These are phyloP conservation scores for Plantago elongata DNA, from an alignment of 257 asterid genomes.

Conservation along the genomic window DNA sequence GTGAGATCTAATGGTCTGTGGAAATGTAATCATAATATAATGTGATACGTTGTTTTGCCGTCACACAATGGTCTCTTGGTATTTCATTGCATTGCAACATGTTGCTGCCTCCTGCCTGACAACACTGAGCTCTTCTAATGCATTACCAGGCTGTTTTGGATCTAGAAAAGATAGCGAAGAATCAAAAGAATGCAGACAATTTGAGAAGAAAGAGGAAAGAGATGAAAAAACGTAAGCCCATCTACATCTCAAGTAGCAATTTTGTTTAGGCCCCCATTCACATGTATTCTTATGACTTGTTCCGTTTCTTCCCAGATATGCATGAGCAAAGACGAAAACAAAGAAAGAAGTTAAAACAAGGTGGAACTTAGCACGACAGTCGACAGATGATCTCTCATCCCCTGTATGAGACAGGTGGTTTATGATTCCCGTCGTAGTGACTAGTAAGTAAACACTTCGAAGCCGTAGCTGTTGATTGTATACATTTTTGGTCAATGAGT, in stretches of 20 bases:
- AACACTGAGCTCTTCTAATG: not conserved
- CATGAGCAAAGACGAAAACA: slow-evolving; percentile 51
- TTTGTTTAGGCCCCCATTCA: not conserved
- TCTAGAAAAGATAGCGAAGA: slow-evolving; percentile 44
- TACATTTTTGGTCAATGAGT: too few relatives aligned
- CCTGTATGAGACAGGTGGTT: not conserved
- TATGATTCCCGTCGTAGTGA: not conserved
- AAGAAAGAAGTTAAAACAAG: slow-evolving; percentile 28
- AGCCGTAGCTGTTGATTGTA: too few relatives aligned
- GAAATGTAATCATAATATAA: too few relatives aligned
- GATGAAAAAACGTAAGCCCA: slow-evolving; percentile 41
- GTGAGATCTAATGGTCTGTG: too few relatives aligned
- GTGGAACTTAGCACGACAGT: slow-evolving; percentile 20
- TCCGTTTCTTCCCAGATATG: slow-evolving; percentile 24
- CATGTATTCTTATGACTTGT: not conserved
- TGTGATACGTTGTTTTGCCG: not conserved
- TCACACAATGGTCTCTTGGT: not conserved
- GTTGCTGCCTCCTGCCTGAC: not conserved
- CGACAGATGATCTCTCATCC: not conserved
- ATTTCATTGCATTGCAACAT: not conserved
- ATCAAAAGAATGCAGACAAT: slow-evolving; percentile 31
- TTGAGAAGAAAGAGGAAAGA: slow-evolving; percentile 50
- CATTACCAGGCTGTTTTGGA: slow-evolving; percentile 40
- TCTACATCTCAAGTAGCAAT: not conserved
- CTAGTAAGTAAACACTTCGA: not conserved